These are phyloP conservation scores for Umbelopsis sp. DNA, from an alignment of 192 early-diverging fungal genomes.

Conservation along the genomic window DNA sequence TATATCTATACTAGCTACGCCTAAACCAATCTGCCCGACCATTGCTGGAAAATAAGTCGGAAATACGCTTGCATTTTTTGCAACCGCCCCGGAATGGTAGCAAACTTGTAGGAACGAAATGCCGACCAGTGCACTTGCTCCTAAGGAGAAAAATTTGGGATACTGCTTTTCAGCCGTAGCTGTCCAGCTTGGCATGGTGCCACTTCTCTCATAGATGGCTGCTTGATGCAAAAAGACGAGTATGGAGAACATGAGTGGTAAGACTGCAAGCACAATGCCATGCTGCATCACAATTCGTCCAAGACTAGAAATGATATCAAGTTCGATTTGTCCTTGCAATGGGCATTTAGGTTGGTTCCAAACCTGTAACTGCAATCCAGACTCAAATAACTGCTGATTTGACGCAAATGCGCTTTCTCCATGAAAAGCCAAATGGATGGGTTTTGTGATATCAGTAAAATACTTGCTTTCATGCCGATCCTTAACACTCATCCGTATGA, in stretches of 20 bases:
- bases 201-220: neutral
- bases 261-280: neutral
- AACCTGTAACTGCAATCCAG: neutral
- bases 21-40: no score
- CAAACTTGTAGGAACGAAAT: no score
- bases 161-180: neutral
- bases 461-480: neutral
- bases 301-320: conserved; percentile 1
- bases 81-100: no score
- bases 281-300: conserved; percentile 2
- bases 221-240: neutral
- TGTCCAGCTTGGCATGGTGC: neutral
- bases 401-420: conserved; percentile 2
- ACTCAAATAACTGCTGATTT: neutral
- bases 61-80: no score
- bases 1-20: no score
- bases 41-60: no score
- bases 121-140: neutral
- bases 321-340: neutral
- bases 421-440: neutral
- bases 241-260: neutral
- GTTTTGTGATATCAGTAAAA: neutral
- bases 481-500: neutral
- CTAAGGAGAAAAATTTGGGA: neutral
- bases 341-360: neutral